Conservation (phyloP, 2,329 filamentous ascomycete species). For the Davidsoniella eucalypti region DNA sequence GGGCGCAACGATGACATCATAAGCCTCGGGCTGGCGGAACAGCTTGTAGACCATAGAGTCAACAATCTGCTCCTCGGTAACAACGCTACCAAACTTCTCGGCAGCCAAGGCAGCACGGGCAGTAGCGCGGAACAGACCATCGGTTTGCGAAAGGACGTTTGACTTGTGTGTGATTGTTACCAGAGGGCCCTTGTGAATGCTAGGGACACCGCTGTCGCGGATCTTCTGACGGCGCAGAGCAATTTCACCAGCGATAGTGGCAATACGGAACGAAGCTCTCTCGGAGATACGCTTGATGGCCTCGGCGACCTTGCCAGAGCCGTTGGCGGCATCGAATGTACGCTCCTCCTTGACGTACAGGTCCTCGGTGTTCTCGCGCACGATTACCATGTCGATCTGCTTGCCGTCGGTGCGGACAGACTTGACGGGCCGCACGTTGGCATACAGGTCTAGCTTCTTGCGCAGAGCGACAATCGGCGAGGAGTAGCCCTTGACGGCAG, state of each 20-base stretch:
- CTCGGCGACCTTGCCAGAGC: slow-evolving; percentile 69
- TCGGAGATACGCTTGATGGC: slow-evolving; percentile 95
- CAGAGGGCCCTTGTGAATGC: slow-evolving; percentile 51
- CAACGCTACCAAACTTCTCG: slow-evolving; percentile 44
- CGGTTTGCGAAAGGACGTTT: slow-evolving; percentile 91
- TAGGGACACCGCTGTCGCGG: slow-evolving; percentile 38
- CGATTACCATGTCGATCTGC: slow-evolving; percentile 91
- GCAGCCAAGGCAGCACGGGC: slow-evolving; percentile 56
- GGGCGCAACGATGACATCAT: slow-evolving; percentile 95
- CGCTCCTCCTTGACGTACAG: slow-evolving; percentile 95
- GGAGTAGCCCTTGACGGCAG: slow-evolving; percentile 84
- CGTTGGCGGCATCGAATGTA: slow-evolving; percentile 56
- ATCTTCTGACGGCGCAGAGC: slow-evolving; percentile 73
- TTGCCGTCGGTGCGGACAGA: slow-evolving; percentile 47
- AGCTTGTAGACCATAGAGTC: slow-evolving; percentile 99
- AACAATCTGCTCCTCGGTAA: slow-evolving; percentile 92
- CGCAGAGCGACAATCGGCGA: slow-evolving; percentile 92
- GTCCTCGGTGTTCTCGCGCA: slow-evolving; percentile 97
- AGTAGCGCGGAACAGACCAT: slow-evolving; percentile 81
- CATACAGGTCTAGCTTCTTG: slow-evolving; percentile 88
- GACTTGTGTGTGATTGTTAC: slow-evolving; percentile 98
- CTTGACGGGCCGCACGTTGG: slow-evolving; percentile 94
- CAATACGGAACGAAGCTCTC: slow-evolving; percentile 69
- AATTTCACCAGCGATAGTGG: slow-evolving; percentile 87
- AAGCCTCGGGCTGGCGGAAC: slow-evolving; percentile 84